These are phyloP conservation scores for Lactarius indigo DNA, from an alignment of 768 basidiomycete species.

Conservation along the genomic window DNA sequence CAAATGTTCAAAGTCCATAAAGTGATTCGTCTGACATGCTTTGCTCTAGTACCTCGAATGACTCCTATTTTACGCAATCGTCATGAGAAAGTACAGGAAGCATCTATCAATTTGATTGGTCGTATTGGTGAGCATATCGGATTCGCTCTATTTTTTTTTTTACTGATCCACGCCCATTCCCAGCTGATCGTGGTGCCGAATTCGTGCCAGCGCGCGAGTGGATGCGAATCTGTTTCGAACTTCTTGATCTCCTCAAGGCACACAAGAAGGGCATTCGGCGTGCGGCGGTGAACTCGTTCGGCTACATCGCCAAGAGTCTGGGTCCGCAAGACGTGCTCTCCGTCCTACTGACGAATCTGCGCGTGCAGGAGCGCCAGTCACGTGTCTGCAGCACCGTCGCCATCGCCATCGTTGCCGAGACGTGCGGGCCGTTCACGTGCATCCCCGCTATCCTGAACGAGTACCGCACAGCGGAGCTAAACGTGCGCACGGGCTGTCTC, in stretches of 20 bases:
- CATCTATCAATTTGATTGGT: slow-evolving; percentile 98
- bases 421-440: slow-evolving; percentile 96
- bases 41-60: slow-evolving; percentile 86
- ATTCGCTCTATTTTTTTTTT: not conserved
- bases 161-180: slow-evolving; percentile 10
- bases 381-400: slow-evolving; percentile 98
- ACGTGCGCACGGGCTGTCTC: slow-evolving; percentile 97
- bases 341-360: slow-evolving; percentile 91
- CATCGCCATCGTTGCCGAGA: slow-evolving; percentile 93
- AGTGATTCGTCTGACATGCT: not conserved
- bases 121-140: slow-evolving; percentile 62
- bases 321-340: slow-evolving; percentile 98
- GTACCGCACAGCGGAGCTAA: slow-evolving; percentile 96
- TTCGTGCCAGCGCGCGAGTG: slow-evolving; percentile 98
- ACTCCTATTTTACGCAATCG: slow-evolving; percentile 99
- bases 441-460: slow-evolving; percentile 99
- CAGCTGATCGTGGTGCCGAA: slow-evolving; percentile 97
- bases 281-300: slow-evolving; percentile 98
- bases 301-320: slow-evolving; percentile 98
- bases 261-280: slow-evolving; percentile 99
- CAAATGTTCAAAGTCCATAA: not conserved
- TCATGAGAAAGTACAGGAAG: slow-evolving; percentile 99
- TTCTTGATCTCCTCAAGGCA: slow-evolving; percentile 94
- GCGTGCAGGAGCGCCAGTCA: slow-evolving; percentile 98
- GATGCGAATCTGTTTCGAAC: slow-evolving; percentile 99